Evolutionary conservation across 106 monocot genomes (phyloP), one percentile per base, ranked within the genome.

Genomic region (Dendrobium officinale): DNA sequence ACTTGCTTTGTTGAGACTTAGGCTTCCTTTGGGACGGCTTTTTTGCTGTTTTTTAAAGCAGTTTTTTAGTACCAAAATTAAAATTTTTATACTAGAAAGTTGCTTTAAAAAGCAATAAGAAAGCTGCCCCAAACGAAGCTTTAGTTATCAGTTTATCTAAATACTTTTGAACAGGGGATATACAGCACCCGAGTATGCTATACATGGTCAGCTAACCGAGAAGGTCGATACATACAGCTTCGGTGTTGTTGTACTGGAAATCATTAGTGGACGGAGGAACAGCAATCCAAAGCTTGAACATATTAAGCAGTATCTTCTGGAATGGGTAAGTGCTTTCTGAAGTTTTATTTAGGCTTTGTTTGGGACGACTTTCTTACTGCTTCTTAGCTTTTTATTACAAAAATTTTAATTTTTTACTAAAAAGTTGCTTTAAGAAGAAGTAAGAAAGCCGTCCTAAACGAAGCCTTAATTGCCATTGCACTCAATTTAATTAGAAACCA

Each of bases 121-220:
- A 31, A 31, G 31, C 31, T 31, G 0, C 1, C 31, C 29, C 31
- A 31, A 31, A 31, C 1, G 1, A 31, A 31, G 1, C 31, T 1
- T 31, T 49, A 42, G 27, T 1, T 24, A 11, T 49, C 4, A 49
- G 48, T 11, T 76, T 49, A 13, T 49, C 48, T 76, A 49, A 49
- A 49, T 76, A 76, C 9, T 24, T 76, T 47, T 76, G 26, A 11
- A 49, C 80, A 93, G 93, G 85, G 90, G 93, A 15, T 93, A 93
- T 47, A 93, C 87, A 40, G 93, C 90, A 84, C 90, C 93, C 75
- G 93, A 93, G 49, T 93, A 93, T 86, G 93, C 93, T 27, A 82
- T 90, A 16, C 93, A 88, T 79, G 93, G 93, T 18, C 85, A 86
- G 55, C 78, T 88, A 42, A 90, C 88, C 17, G 93, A 90, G 75